phyloP scores from a whole-genome alignment of 805 yeast genomes.

The Saccharomyces cerevisiae region DNA sequence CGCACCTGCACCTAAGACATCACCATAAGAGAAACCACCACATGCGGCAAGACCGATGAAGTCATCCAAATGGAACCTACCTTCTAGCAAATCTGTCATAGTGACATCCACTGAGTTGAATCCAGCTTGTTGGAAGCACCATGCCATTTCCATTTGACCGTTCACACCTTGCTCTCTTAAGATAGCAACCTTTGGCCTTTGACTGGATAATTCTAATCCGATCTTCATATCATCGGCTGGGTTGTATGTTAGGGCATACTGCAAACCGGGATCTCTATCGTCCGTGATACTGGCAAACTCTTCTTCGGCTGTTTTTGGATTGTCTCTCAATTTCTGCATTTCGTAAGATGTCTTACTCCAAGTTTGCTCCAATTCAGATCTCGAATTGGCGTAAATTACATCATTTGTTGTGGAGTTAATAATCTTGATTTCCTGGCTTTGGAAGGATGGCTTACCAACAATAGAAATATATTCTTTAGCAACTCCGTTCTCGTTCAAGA shows the following conservation, averaged over 20 bases:
- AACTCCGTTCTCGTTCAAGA: conserved; percentile 55
- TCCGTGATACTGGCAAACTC: conserved; percentile 71
- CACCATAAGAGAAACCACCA: conserved; percentile 98
- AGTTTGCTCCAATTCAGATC: conserved; percentile 66
- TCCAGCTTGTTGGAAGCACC: conserved; percentile 92
- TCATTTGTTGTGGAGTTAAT: conserved; percentile 35
- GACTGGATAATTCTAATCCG: conserved; percentile 15
- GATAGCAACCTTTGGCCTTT: conserved; percentile 84
- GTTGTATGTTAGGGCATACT: conserved; percentile 67
- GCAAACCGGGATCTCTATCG: conserved; percentile 82
- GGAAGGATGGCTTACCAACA: conserved; percentile 63
- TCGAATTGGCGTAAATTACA: conserved; percentile 42
- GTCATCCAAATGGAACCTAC: conserved; percentile 60
- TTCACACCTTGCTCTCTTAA: conserved; percentile 98
- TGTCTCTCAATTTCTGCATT: conserved; percentile 87
- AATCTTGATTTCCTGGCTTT: conserved; percentile 41
- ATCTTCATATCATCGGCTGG: conserved; percentile 43
- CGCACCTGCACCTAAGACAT: conserved; percentile 95
- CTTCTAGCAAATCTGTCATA: conserved; percentile 83
- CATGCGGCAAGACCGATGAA: conserved; percentile 96
- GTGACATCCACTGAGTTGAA: conserved; percentile 92
- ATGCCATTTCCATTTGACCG: conserved; percentile 97
- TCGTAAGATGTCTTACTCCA: conserved; percentile 88
- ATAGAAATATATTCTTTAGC: conserved; percentile 44
- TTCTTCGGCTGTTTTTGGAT: conserved; percentile 83